phyloP scores from a whole-genome alignment of 306 rosid genomes.

The Trifolium pratense region DNA sequence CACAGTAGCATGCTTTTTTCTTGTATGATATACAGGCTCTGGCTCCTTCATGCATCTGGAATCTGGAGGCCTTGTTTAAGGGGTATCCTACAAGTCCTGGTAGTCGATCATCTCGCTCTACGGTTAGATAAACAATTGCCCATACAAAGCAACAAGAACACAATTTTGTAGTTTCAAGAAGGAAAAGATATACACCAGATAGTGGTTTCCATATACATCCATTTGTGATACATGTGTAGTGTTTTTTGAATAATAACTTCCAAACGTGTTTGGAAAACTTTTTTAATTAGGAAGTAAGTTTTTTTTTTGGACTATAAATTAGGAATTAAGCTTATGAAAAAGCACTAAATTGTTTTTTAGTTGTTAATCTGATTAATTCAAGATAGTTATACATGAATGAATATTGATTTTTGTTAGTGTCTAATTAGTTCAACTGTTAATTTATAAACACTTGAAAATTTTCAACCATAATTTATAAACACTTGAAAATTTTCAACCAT shows the following conservation, averaged over 20 bases:
- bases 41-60: constrained; percentile 40
- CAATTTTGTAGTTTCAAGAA: constrained; percentile 19
- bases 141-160: constrained; percentile 10
- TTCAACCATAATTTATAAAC: too few relatives aligned
- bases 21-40: constrained; percentile 40
- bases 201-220: constrained; percentile 28
- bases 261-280: too few relatives aligned
- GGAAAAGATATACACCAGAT: not conserved
- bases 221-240: not conserved
- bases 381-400: too few relatives aligned
- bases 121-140: constrained; percentile 38
- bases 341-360: too few relatives aligned
- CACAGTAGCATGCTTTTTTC: not conserved
- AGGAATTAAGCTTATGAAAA: too few relatives aligned
- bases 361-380: too few relatives aligned
- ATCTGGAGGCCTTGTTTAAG: constrained; percentile 39
- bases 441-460: too few relatives aligned
- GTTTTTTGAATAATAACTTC: not conserved
- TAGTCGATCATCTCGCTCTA: constrained; percentile 46
- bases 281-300: too few relatives aligned
- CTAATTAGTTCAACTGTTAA: too few relatives aligned
- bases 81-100: constrained; percentile 47
- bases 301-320: too few relatives aligned
- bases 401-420: too few relatives aligned
- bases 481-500: too few relatives aligned